Conservation (phyloP, 139 green algal genomes). For the Gonium pectorale region DNA sequence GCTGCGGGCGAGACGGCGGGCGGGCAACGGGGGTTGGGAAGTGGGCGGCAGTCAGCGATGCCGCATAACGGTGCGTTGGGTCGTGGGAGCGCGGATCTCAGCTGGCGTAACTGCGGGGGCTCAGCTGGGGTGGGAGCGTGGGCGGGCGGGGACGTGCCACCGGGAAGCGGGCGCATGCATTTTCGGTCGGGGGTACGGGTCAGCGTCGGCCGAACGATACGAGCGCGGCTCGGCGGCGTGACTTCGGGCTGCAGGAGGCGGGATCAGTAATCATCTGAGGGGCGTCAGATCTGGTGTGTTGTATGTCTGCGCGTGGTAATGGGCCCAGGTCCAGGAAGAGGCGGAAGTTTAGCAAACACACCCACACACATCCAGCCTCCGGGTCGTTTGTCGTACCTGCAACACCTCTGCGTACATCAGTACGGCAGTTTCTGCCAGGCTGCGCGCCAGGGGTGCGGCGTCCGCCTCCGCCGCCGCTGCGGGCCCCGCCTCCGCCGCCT, state of each 20-base stretch:
- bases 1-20: neutral
- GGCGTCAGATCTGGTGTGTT: too few species aligned
- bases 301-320: too few species aligned
- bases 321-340: too few species aligned
- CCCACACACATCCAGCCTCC: neutral
- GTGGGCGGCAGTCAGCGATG: too few species aligned
- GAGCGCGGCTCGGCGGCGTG: too few species aligned
- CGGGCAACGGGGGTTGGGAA: too few species aligned
- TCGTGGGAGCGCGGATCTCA: neutral
- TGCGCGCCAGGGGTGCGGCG: neutral
- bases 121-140: neutral
- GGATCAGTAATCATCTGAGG: too few species aligned
- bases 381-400: conserved; percentile 6
- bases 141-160: neutral
- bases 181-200: too few species aligned
- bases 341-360: neutral
- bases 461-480: neutral
- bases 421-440: conserved; percentile 13
- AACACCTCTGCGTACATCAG: conserved; percentile 24
- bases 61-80: too few species aligned
- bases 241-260: too few species aligned
- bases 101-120: neutral
- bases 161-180: too few species aligned
- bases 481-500: neutral
- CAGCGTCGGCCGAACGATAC: too few species aligned